phyloP scores from a whole-genome alignment of 805 yeast genomes.

The Ogataea paraovalis region DNA sequence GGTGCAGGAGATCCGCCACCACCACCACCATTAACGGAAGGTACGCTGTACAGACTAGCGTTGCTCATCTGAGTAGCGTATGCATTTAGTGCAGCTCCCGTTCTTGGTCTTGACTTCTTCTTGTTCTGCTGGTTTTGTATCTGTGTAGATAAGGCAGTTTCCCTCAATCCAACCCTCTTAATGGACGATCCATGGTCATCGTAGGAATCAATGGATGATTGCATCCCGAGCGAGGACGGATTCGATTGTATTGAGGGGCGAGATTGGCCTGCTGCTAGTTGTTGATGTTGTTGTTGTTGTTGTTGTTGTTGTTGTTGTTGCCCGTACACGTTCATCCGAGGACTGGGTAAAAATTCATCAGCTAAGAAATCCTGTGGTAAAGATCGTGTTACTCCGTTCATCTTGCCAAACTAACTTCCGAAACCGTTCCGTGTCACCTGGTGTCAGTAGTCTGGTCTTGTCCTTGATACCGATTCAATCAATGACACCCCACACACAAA shows the following conservation, averaged over 20 bases:
- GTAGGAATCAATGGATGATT: constrained; percentile 19
- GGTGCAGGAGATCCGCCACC: background rate
- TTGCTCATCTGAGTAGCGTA: constrained; percentile 1
- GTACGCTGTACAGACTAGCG: constrained; percentile 7
- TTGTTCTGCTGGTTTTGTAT: constrained; percentile 22
- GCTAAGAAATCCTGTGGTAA: constrained; percentile 4
- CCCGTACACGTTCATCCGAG: background rate
- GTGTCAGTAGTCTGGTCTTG: no score
- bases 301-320: constrained; percentile 1
- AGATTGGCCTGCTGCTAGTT: background rate
- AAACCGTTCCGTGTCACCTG: no score
- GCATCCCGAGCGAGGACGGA: background rate
- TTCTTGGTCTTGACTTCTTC: constrained; percentile 26
- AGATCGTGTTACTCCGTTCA: constrained; percentile 8
- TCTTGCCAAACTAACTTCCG: no score
- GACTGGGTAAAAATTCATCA: constrained; percentile 5
- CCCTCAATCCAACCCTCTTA: constrained; percentile 30
- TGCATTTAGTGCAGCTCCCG: constrained; percentile 7
- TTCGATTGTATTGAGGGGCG: background rate
- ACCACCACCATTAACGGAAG: constrained; percentile 5
- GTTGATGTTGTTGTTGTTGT: background rate
- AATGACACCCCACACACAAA: no score
- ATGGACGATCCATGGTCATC: constrained; percentile 28
- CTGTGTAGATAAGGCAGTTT: constrained; percentile 26
- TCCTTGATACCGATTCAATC: no score